Conservation (phyloP, 345 rosid genomes). For the Pistacia vera region DNA sequence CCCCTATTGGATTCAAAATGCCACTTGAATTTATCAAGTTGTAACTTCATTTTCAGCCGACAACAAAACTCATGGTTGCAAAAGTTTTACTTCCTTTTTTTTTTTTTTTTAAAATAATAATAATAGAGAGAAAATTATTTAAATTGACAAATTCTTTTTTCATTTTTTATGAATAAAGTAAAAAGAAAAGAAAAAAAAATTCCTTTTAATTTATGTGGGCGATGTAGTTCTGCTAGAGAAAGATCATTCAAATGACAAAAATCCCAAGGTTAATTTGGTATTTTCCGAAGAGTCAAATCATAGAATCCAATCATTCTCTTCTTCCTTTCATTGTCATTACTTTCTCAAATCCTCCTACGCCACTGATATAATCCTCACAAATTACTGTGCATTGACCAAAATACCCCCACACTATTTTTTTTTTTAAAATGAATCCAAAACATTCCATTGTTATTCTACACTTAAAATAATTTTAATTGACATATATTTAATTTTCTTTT, state of each 20-base stretch:
- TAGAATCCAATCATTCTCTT: not conserved
- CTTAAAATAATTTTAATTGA: no score
- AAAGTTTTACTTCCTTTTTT: no score
- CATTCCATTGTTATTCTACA: no score
- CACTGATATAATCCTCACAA: not conserved
- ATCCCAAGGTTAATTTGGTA: slow-evolving; percentile 14
- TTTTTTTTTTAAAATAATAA: no score
- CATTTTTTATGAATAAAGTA: not conserved
- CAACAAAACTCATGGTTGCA: no score
- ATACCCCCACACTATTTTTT: not conserved
- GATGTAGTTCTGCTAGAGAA: not conserved
- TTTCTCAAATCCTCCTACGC: not conserved
- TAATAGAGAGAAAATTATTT: no score
- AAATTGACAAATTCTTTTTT: not conserved
- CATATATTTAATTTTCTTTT: no score
- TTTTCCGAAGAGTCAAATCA: not conserved
- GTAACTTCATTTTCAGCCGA: no score
- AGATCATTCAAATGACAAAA: not conserved
- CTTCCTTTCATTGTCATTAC: not conserved
- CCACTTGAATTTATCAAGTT: no score
- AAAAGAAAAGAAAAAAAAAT: not conserved
- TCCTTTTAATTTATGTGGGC: not conserved
- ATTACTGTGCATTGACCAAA: not conserved
- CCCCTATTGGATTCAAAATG: no score
- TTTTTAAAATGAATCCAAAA: no score